These are phyloP conservation scores for Vanrija sp. DNA, from an alignment of 1,284 basidiomycete species.

Conservation along the genomic window DNA sequence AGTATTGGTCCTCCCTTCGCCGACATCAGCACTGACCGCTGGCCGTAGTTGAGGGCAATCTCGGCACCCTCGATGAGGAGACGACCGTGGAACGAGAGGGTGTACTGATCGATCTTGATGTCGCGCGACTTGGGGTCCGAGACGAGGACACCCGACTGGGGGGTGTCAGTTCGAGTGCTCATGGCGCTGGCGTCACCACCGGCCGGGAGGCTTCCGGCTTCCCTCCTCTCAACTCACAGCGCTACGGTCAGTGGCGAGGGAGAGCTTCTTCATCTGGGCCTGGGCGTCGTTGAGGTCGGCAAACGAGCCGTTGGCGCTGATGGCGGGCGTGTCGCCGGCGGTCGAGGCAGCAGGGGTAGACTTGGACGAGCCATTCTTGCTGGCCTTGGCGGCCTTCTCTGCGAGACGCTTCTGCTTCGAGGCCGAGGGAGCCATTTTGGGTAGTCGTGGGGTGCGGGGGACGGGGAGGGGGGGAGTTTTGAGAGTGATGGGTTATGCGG, in stretches of 20 bases:
- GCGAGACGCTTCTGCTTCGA: slow-evolving; percentile 68
- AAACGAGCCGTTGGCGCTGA: slow-evolving; percentile 66
- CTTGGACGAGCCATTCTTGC: slow-evolving; percentile 25
- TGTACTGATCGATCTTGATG: slow-evolving; percentile 95
- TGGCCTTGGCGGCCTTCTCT: slow-evolving; percentile 79
- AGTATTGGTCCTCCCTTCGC: neutral
- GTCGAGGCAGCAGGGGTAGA: slow-evolving; percentile 62
- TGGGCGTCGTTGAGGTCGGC: slow-evolving; percentile 54
- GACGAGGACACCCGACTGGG: slow-evolving; percentile 73
- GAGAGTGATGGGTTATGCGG: neutral
- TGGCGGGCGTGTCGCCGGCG: slow-evolving; percentile 64
- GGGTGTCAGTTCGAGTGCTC: neutral
- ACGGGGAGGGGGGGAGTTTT: neutral
- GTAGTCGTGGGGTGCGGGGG: neutral
- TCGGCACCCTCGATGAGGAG: slow-evolving; percentile 86
- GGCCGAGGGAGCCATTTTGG: slow-evolving; percentile 49
- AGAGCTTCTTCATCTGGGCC: slow-evolving; percentile 76
- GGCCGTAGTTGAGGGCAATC: slow-evolving; percentile 92
- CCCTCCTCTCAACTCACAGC: slow-evolving; percentile 32
- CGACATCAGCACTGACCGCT: slow-evolving; percentile 56
- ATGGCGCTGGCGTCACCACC: too few relatives aligned
- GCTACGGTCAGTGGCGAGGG: slow-evolving; percentile 79
- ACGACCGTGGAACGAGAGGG: slow-evolving; percentile 95
- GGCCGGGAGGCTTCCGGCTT: too few relatives aligned
- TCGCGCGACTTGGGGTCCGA: slow-evolving; percentile 90